Evolutionary conservation across 805 yeast genomes (phyloP), one percentile per base, ranked within the genome.

Genomic region (Starmerella tilneyi): DNA sequence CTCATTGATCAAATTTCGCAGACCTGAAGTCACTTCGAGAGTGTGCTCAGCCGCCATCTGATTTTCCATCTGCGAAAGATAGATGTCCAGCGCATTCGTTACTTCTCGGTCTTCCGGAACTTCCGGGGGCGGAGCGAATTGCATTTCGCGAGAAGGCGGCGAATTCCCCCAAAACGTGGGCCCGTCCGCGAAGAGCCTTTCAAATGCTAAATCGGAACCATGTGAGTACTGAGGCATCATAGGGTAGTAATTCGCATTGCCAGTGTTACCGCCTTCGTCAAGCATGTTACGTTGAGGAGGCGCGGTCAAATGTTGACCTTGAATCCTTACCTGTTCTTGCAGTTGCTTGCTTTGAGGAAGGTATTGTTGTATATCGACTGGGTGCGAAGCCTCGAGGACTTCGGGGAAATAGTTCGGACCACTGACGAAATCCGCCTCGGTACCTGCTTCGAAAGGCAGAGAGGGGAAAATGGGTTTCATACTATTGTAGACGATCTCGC

Each of bases 381-480:
- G n/a, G n/a, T n/a, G n/a, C 27, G 26, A 9, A 13, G 16, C 9
- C 9, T 20, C 27, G 27, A 21, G 17, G 19, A 21, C 9, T 15
- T 21, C 27, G 6, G 27, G 11, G 29, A 24, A 24, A 15, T 36
- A 36, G 11, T 26, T 9, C 8, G 40, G 40, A 3, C 40, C 40
- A 8, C 40, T 23, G 15, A 36, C 20, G 22, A 36, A 26, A 23
- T 36, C 40, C 4, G 40, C 40, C 22, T 36, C 40, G 9, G 40
- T 36, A 11, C 40, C 40, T 3, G 30, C 29, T 23, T 36, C 40
- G 22, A 36, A 36, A 3, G 40, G 40, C 4, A 36, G 30, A 13
- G 40, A 22, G 16, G 40, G 40, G 22, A 36, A 36, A 5, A 36
- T 23, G 6, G 40, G 40, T 30, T 36, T 36, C 30, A 36, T 26